Base-by-base conservation (phyloP, 257 asterid genomes). In the Orobanche coerulescens region DNA sequence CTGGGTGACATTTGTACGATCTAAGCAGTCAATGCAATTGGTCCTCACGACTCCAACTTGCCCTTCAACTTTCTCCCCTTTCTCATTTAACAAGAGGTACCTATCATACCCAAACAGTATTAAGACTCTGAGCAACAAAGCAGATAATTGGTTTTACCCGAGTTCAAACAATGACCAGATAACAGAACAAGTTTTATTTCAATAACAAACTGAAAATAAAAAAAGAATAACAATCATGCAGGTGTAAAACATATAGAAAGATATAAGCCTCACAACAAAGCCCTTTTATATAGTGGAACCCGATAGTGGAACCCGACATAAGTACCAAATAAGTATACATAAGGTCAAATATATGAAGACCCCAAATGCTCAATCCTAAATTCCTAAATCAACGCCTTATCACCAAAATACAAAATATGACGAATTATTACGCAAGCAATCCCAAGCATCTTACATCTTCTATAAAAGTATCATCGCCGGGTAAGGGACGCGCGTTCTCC, bases 1-100 rank as follows among this genome's bases (percentile, higher is more conserved):
- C 97, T 93, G 99, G 69, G 99, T 89, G 64, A 93, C 99, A 89
- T 93, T 93, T 61, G 99, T 89, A 33, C 97, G 89, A 80, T 93
- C 99, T 78, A 93, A 78, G 78, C 97, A 93, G 70, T 89, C 99
- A 67, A 93, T 83, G 82, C 99, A 93, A 80, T 93, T 93, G 72
- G 96, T 83, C 83, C 99, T 81, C 69, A 90, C 87, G 58, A 80
- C 81, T 71, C 99, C 99, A 58, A 77, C 74, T 76, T 93, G 99
- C 39, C 65, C 75, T 76, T 90, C 97, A 66, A 85, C 84, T 67
- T 89, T 93, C 70, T 89, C 94, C 51, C 94, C 94, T 67, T 87
- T 90, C 71, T 87, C 97, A 75, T 87, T 87, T 71, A 87, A 72
- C 77, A 93, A 76, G 64, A 93, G 85, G 81, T 93, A 93, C 88